Evolutionary conservation across 148 eudicot genomes (phyloP), one percentile per base, ranked within the genome.

Genomic region (Amaranthus cruentus): DNA sequence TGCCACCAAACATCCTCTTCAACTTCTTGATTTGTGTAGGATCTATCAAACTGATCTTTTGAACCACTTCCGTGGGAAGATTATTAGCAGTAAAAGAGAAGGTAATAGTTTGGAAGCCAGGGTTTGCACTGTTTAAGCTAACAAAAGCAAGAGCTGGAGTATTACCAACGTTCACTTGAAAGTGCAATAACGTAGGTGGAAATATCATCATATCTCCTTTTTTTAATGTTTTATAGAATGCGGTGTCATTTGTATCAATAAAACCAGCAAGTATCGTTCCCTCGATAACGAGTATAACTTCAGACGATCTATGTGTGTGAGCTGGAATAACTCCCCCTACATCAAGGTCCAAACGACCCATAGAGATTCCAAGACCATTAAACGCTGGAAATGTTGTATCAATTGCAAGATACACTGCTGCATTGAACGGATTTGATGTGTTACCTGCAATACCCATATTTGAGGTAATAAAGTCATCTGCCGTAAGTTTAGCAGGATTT

Each of bases 201-300:
- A 70, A 76, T 21, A 76, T 55, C 69, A 76, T 76, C 7, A 76
- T 53, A 8, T 76, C 74, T n/a, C 79, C 79, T 8, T 49, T 66
- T 4, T 76, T 70, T 12, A 70, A 55, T 6, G 74, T 76, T 58
- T 76, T 76, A 62, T 70, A 70, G 68, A 52, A 76, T 1, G 79
- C 74, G 0, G 62, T 76, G 12, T 62, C 63, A 13, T 76, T 51
- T 2, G 55, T 15, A 2, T 47, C 73, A 43, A 76, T 76, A 18
- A 76, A 76, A 2, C 79, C 79, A 2, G 74, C 79, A 62, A 76
- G 47, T 5, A 76, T 76, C 5, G 49, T 44, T 1, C 79, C 79
- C 14, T 76, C 67, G 13, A 62, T 11, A 3, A 62, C 49, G 3
- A 70, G 6, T 3, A 70, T 43, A 0, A 77, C 7, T 10, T 77